Conservation (phyloP, 83 land plant species). For the Thuja plicata region DNA sequence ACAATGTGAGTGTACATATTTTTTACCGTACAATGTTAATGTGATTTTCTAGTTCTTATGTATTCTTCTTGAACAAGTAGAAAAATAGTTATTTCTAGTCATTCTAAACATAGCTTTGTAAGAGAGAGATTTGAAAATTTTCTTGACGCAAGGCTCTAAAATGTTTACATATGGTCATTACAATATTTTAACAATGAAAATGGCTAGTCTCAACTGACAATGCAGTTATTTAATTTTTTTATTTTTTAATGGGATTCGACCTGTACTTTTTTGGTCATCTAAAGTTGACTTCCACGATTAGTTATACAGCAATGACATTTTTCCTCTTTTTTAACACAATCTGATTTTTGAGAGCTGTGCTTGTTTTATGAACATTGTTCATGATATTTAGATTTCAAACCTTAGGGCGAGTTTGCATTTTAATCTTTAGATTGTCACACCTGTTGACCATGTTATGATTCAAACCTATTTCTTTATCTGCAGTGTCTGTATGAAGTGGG, state of each 20-base stretch:
- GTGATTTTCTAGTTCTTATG: background rate
- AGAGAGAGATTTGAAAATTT: background rate
- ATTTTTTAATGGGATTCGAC: no score
- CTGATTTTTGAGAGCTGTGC: background rate
- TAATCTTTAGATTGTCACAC: background rate
- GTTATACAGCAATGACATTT: no score
- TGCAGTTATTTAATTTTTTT: background rate
- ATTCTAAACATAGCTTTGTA: background rate
- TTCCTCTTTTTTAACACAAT: no score
- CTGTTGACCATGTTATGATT: background rate
- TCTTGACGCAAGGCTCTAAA: background rate
- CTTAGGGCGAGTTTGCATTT: background rate
- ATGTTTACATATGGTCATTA: background rate
- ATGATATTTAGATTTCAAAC: background rate
- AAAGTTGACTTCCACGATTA: no score
- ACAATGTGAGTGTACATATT: no score
- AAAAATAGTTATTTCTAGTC: no score
- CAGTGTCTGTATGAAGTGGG: constrained; percentile 70
- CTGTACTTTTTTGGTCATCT: no score
- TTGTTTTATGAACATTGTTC: background rate
- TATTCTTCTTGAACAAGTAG: background rate
- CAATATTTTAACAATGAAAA: background rate
- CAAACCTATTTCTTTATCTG: constrained; percentile 15
- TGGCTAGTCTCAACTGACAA: background rate
- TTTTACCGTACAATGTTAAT: background rate